phyloP scores from a whole-genome alignment of 1,139 yeast species.

The Pichia inconspicua region DNA sequence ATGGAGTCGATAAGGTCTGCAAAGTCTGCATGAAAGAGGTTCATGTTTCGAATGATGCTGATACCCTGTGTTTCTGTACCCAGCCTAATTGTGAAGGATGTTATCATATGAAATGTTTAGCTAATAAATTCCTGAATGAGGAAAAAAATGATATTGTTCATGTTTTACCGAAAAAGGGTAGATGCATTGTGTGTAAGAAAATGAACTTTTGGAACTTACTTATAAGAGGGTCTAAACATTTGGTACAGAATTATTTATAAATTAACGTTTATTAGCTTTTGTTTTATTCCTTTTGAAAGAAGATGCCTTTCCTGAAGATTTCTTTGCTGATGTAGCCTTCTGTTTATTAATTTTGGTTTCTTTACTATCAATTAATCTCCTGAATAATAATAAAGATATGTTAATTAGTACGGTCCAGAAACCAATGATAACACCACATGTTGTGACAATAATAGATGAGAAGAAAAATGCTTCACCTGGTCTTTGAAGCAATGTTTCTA shows the following conservation, averaged over 20 bases:
- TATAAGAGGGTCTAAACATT: conserved; percentile 23
- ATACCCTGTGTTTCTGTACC: conserved; percentile 31
- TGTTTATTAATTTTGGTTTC: conserved; percentile 10
- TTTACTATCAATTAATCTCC: too few species aligned
- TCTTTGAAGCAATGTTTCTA: conserved; percentile 33
- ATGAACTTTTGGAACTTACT: conserved; percentile 36
- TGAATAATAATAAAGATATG: neutral
- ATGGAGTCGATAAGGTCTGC: conserved; percentile 10
- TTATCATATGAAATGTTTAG: conserved; percentile 41
- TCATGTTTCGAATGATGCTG: conserved; percentile 16
- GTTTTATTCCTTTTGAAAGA: conserved; percentile 23
- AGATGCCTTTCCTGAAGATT: conserved; percentile 24
- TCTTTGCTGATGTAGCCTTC: conserved; percentile 10
- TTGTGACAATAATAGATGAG: conserved; percentile 34
- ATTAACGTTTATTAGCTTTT: conserved; percentile 17
- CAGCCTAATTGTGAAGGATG: conserved; percentile 30
- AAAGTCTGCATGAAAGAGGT: conserved; percentile 17
- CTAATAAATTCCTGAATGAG: conserved; percentile 20
- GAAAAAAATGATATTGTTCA: conserved; percentile 11
- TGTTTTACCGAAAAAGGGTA: conserved; percentile 35
- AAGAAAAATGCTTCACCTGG: conserved; percentile 46
- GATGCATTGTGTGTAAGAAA: conserved; percentile 36
- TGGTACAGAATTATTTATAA: neutral
- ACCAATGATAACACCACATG: conserved; percentile 38
- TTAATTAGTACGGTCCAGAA: conserved; percentile 26